These are phyloP conservation scores for Schizosaccharomyces versatilis DNA, from an alignment of 1,139 yeast genomes.

Conservation along the genomic window DNA sequence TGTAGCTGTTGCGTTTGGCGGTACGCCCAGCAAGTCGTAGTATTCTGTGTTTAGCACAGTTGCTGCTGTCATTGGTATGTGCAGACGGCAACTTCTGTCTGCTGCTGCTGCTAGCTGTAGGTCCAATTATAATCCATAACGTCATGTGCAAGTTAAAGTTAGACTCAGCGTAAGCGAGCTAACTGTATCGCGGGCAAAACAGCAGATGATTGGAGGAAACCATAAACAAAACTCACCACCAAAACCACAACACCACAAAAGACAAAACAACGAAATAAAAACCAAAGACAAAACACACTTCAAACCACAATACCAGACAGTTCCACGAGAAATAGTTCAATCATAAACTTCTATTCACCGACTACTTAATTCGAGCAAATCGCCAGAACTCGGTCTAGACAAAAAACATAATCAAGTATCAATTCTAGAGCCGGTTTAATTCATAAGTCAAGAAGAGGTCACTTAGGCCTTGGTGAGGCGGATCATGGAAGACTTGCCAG, in stretches of 20 bases:
- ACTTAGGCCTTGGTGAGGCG: slow-evolving; percentile 23
- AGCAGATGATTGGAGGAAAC: background rate
- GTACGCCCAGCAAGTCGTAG: slow-evolving; percentile 51
- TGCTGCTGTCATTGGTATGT: background rate
- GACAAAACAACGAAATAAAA: no score
- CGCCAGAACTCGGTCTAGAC: no score
- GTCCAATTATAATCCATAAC: no score
- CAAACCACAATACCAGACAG: no score
- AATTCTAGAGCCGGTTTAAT: background rate
- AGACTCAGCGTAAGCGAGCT: background rate
- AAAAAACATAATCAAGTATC: no score
- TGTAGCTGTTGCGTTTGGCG: slow-evolving; percentile 33
- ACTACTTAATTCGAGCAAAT: no score
- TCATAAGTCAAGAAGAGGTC: background rate
- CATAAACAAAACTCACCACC: background rate
- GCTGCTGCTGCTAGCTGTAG: no score
- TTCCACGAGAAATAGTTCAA: no score
- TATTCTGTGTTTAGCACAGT: slow-evolving; percentile 15
- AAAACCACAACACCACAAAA: no score
- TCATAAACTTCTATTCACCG: no score
- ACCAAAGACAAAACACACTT: no score
- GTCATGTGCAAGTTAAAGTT: background rate
- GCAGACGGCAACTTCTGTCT: no score
- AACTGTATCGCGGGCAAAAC: background rate
- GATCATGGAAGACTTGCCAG: slow-evolving; percentile 96